Evolutionary conservation across 495 filamentous ascomycete genomes (phyloP).

Genomic region (Immersiella caudata): DNA sequence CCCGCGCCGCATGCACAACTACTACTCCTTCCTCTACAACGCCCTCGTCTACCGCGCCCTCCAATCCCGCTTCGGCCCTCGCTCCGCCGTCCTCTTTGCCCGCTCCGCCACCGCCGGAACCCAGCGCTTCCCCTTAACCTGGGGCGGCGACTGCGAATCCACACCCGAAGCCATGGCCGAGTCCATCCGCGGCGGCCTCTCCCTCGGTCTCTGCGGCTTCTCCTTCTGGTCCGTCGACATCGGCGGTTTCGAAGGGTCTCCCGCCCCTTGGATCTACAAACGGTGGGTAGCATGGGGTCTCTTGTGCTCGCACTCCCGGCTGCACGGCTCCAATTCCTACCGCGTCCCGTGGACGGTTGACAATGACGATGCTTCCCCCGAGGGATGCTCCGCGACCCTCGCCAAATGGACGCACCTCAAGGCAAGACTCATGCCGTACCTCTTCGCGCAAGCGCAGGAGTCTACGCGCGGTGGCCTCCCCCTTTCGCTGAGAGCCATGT

Average conservation of each 20-base stretch:
- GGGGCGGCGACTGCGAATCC: constrained; percentile 71
- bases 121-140: constrained; percentile 68
- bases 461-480: constrained; percentile 54
- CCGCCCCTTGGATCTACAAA: constrained; percentile 71
- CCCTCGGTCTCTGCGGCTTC: constrained; percentile 66
- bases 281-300: constrained; percentile 76
- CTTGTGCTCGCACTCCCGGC: constrained; percentile 65
- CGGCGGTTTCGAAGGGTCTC: constrained; percentile 71
- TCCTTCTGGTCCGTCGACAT: constrained; percentile 74
- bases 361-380: constrained; percentile 50
- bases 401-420: constrained; percentile 63
- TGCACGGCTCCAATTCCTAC: constrained; percentile 69
- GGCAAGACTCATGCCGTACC: constrained; percentile 64
- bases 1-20: constrained; percentile 72
- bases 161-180: constrained; percentile 75
- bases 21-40: constrained; percentile 72
- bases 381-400: constrained; percentile 57
- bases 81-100: constrained; percentile 68
- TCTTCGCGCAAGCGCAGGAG: constrained; percentile 56
- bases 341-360: constrained; percentile 75
- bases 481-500: constrained; percentile 60
- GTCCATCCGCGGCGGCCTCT: constrained; percentile 68
- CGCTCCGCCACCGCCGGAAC: constrained; percentile 67
- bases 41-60: constrained; percentile 68
- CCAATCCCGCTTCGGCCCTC: constrained; percentile 57